These are phyloP conservation scores for Rosa persica DNA, from an alignment of 306 rosid genomes.

Conservation along the genomic window DNA sequence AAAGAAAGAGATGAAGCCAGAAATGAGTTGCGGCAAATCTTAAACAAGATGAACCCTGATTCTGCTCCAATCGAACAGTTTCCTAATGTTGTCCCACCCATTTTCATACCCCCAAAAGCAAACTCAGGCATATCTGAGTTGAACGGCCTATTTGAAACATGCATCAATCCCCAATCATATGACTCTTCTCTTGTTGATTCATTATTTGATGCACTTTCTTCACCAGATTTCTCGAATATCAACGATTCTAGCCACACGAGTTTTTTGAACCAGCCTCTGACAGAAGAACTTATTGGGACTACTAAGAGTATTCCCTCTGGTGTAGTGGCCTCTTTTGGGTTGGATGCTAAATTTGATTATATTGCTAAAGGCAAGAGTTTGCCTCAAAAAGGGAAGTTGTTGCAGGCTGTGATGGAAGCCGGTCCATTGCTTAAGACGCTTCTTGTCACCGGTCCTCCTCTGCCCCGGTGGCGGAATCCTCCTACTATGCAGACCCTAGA, in stretches of 20 bases:
- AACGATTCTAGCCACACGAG: conserved; percentile 38
- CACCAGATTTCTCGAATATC: conserved; percentile 52
- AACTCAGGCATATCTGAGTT: conserved; percentile 43
- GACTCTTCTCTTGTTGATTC: conserved; percentile 65
- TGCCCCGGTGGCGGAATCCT: conserved; percentile 71
- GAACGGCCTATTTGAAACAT: conserved; percentile 41
- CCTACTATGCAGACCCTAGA: conserved; percentile 51
- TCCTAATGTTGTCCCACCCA: conserved; percentile 18
- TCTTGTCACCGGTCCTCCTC: conserved; percentile 48
- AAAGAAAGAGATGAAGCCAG: conserved; percentile 69
- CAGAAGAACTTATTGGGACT: conserved; percentile 19
- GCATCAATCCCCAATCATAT: conserved; percentile 29
- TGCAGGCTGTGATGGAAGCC: conserved; percentile 55
- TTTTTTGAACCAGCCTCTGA: conserved; percentile 31
- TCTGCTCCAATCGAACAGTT: conserved; percentile 19
- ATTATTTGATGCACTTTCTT: conserved; percentile 53
- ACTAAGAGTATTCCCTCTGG: background rate
- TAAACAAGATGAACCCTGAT: conserved; percentile 24
- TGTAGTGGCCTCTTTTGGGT: conserved; percentile 15
- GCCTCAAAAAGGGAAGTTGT: conserved; percentile 62
- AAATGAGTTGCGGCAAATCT: conserved; percentile 39
- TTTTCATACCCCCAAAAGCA: conserved; percentile 45
- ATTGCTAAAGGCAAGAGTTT: conserved; percentile 38
- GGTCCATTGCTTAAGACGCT: conserved; percentile 64
- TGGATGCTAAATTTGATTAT: conserved; percentile 31